Evolutionary conservation across 179 eudicot genomes (phyloP).

Genomic region (Corrigiola litoralis): DNA sequence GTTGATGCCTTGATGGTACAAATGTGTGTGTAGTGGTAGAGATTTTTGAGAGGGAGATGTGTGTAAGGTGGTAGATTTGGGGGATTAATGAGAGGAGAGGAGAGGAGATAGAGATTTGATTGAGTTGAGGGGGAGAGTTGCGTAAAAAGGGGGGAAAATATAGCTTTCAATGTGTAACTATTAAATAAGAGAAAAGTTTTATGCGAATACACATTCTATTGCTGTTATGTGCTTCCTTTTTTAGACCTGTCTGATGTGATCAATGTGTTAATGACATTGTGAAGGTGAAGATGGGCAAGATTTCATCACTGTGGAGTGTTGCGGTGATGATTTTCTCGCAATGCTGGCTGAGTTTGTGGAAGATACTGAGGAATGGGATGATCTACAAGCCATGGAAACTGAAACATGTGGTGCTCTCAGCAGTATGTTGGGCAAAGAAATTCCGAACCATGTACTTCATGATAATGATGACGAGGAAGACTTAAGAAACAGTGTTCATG

Average conservation of each 20-base stretch:
- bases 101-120: too few species aligned
- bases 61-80: too few species aligned
- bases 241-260: not conserved
- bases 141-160: too few species aligned
- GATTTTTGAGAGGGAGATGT: too few species aligned
- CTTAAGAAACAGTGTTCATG: slow-evolving; percentile 26
- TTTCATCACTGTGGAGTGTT: slow-evolving; percentile 83
- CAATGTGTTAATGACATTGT: not conserved
- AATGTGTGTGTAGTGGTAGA: too few species aligned
- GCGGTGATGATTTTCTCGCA: slow-evolving; percentile 89
- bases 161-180: too few species aligned
- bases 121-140: too few species aligned
- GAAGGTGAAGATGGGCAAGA: slow-evolving; percentile 89
- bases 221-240: not conserved
- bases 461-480: slow-evolving; percentile 19
- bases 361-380: slow-evolving; percentile 91
- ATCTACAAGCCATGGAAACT: slow-evolving; percentile 80
- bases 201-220: too few species aligned
- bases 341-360: slow-evolving; percentile 80
- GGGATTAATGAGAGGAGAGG: too few species aligned
- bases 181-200: too few species aligned
- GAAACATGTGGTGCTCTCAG: slow-evolving; percentile 79
- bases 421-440: slow-evolving; percentile 50
- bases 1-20: too few species aligned
- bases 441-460: slow-evolving; percentile 22